Percentiles rank a stretch among this genome's conserved stretches.
Evolutionary conservation across 345 rosid genomes (phyloP).

Genomic region (Arabis hirsuta): DNA sequence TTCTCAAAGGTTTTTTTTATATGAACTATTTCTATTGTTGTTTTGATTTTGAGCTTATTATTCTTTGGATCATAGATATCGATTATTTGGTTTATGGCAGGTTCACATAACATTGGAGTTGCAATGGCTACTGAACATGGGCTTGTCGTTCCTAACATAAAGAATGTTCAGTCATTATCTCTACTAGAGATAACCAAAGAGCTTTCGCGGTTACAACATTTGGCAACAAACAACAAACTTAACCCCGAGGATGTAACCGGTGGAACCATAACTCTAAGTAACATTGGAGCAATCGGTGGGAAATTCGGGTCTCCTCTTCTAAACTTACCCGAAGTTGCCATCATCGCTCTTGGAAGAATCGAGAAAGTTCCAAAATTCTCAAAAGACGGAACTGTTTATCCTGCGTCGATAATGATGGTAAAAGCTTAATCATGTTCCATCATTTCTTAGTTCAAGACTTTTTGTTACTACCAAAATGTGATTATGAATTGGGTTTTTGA

Average conservation of each 20-base stretch:
- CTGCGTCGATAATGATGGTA: constrained; percentile 80
- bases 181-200: constrained; percentile 87
- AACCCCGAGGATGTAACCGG: constrained; percentile 72
- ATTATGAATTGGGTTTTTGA: not conserved
- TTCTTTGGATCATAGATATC: not conserved
- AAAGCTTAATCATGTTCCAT: constrained; percentile 14
- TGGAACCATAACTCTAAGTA: constrained; percentile 90
- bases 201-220: constrained; percentile 70
- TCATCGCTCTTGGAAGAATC: constrained; percentile 88
- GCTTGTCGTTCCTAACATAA: constrained; percentile 88
- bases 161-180: constrained; percentile 85
- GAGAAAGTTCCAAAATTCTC: constrained; percentile 72
- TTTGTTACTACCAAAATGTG: constrained; percentile 24
- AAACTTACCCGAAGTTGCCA: constrained; percentile 91
- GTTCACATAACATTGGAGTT: constrained; percentile 91
- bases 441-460: not conserved
- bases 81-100: constrained; percentile 44
- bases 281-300: constrained; percentile 93
- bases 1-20: constrained; percentile 63
- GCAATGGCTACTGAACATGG: constrained; percentile 95
- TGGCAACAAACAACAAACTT: constrained; percentile 72
- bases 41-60: not conserved
- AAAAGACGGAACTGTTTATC: constrained; percentile 65
- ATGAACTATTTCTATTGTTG: not conserved
- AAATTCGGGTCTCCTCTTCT: constrained; percentile 86